Percentiles rank a stretch among this genome's conserved stretches.
These are phyloP conservation scores for Brassica nigra DNA, from an alignment of 345 rosid genomes.

Conservation along the genomic window DNA sequence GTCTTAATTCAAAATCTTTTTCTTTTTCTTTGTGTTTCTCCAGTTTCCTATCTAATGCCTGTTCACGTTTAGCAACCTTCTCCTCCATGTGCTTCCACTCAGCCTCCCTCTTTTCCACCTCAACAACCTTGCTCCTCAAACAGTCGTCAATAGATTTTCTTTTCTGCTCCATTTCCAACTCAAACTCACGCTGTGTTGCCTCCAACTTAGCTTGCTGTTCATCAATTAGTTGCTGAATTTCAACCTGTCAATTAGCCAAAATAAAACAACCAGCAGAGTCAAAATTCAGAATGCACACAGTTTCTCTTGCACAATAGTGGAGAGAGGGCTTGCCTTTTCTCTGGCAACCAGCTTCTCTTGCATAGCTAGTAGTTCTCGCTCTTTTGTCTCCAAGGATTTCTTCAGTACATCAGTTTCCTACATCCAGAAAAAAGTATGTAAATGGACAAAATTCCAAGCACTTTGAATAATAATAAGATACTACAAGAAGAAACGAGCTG, in stretches of 20 bases:
- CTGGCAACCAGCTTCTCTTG: conserved; percentile 82
- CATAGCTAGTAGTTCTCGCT: conserved; percentile 52
- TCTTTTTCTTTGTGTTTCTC: conserved; percentile 85
- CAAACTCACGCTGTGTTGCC: conserved; percentile 66
- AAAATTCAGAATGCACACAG: conserved; percentile 19
- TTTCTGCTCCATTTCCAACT: conserved; percentile 75
- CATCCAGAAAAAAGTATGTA: conserved; percentile 35
- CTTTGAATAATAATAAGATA: background rate
- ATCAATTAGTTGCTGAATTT: conserved; percentile 72
- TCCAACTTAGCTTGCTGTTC: conserved; percentile 80
- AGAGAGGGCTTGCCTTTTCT: conserved; percentile 61
- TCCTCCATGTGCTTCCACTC: conserved; percentile 84
- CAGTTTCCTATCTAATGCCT: conserved; percentile 63
- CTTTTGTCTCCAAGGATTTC: conserved; percentile 69
- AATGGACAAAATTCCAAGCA: conserved; percentile 7
- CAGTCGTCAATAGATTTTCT: conserved; percentile 73
- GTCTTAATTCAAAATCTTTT: conserved; percentile 58
- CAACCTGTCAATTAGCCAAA: conserved; percentile 51
- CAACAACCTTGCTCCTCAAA: conserved; percentile 62
- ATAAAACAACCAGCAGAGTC: conserved; percentile 17
- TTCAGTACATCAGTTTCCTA: conserved; percentile 62
- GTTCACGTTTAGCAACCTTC: conserved; percentile 77
- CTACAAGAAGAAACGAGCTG: conserved; percentile 15
- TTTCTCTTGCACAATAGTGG: background rate
- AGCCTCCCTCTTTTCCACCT: conserved; percentile 77